Conservation (phyloP, 1,284 basidiomycete genomes). For the Tilletia setariae region DNA sequence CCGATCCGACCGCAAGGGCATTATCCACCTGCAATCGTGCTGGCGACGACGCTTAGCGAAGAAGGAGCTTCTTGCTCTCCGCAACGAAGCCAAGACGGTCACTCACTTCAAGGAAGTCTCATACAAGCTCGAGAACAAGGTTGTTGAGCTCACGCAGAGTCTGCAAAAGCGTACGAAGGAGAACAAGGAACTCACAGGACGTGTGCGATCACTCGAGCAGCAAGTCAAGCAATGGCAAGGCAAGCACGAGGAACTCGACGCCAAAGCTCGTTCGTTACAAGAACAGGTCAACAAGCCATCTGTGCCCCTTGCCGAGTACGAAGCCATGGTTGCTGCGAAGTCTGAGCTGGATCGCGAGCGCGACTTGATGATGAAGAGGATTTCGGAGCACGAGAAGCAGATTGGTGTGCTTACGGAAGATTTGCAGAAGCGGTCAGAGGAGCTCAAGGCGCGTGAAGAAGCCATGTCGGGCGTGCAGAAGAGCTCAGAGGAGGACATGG, state of each 20-base stretch:
- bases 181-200: constrained; percentile 78
- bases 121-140: constrained; percentile 97
- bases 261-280: constrained; percentile 72
- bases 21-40: constrained; percentile 86
- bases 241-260: constrained; percentile 84
- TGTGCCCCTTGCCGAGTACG: constrained; percentile 70
- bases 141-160: constrained; percentile 95
- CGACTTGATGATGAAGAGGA: constrained; percentile 71
- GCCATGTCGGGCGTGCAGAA: constrained; percentile 44
- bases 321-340: constrained; percentile 74
- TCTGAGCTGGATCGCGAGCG: constrained; percentile 76
- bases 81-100: constrained; percentile 89
- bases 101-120: constrained; percentile 99
- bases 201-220: constrained; percentile 74
- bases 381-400: constrained; percentile 76
- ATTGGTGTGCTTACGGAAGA: constrained; percentile 66
- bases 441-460: constrained; percentile 70
- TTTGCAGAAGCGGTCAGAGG: constrained; percentile 65
- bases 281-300: constrained; percentile 70
- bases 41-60: constrained; percentile 83
- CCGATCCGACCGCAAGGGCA: constrained; percentile 67
- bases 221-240: constrained; percentile 79
- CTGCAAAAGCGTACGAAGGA: constrained; percentile 87
- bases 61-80: constrained; percentile 76
- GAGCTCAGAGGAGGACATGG: constrained; percentile 68